A percentile compares a stretch with the other conserved stretches of the same genome.
Evolutionary conservation across 2,329 filamentous ascomycete species (phyloP).

Genomic region (Ramularia endophylla): DNA sequence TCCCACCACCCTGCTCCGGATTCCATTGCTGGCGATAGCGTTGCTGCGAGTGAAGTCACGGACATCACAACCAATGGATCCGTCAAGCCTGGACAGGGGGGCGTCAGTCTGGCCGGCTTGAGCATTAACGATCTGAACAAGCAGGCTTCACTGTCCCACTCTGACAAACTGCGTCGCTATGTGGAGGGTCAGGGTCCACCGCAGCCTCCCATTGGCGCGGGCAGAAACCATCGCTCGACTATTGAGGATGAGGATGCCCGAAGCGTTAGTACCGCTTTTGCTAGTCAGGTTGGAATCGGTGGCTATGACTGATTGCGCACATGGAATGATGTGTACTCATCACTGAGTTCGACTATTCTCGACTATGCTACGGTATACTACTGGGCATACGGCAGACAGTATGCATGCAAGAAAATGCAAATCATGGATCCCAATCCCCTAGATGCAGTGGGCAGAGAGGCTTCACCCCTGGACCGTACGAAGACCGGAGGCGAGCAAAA

Average conservation of each 20-base stretch:
- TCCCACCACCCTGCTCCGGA: slow-evolving; percentile 24
- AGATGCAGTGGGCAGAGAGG: no score
- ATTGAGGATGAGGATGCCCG: slow-evolving; percentile 82
- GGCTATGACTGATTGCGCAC: slow-evolving; percentile 26
- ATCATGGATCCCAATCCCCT: no score
- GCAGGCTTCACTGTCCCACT: slow-evolving; percentile 69
- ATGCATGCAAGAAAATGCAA: no score
- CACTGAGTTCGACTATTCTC: no score
- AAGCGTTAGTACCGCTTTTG: slow-evolving; percentile 93
- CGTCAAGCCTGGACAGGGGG: slow-evolving; percentile 56
- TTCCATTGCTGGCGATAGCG: slow-evolving; percentile 85
- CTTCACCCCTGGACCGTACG: no score
- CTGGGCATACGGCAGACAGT: no score
- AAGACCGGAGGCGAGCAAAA: no score
- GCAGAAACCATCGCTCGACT: slow-evolving; percentile 45
- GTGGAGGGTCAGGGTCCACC: slow-evolving; percentile 59
- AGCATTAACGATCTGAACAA: slow-evolving; percentile 66
- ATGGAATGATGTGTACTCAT: no score
- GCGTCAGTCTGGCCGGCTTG: slow-evolving; percentile 81
- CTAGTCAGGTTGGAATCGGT: slow-evolving; percentile 67
- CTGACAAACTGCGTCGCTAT: slow-evolving; percentile 88
- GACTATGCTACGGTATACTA: no score
- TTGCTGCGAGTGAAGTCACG: slow-evolving; percentile 84
- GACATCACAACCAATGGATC: slow-evolving; percentile 70
- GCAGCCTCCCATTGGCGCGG: slow-evolving; percentile 52